Base-by-base conservation (phyloP, 2,329 filamentous ascomycete species). In the Pezicula neosporulosa region DNA sequence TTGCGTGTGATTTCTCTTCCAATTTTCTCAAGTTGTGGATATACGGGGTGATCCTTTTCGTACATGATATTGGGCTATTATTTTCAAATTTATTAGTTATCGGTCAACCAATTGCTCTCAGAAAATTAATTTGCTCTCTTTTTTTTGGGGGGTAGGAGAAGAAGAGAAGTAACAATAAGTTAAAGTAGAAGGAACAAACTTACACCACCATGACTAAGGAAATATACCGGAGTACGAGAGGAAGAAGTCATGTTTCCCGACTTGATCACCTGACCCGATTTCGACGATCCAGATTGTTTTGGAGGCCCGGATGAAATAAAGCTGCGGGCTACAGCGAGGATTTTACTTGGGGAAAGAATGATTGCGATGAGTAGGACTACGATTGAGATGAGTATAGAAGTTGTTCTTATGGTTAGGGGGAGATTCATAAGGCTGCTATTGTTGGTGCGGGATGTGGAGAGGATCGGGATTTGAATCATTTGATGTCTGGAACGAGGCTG, bases 1-100 rank as follows among this genome's bases (percentile, higher is more conserved):
- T 27, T 78, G 72, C 0, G 85, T 89, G 85, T 89, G 63, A 91
- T 89, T 61, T 90, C 86, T 7, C 68, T 74, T 39, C 87, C 87
- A 48, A 90, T 83, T 21, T 74, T 66, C 58, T 85, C 78, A 4
- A 91, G 78, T 49, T 85, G 72, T 4, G 73, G 65, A 60, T 86
- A 89, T 9, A 82, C 87, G 1, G 85, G 83, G 63, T 91, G 87
- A 1, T 81, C 65, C 4, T 73, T 80, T n/a, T 88, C 75, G 62
- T 85, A 86, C 75, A 88, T 86, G 35, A 88, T 76, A 58, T 77
- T 82, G 4, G 86, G 86, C 59, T 62, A 44, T 13, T 12, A n/a
- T n/a, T 15, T 28, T 6, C 19, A 2, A 44, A 21, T 21, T 21
- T 21, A n/a, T 27, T 21, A 44, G n/a, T 18, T 16, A 42, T 18